Evolutionary conservation across 2,329 filamentous ascomycete species (phyloP).

Genomic region (Pezicula carpinea): DNA sequence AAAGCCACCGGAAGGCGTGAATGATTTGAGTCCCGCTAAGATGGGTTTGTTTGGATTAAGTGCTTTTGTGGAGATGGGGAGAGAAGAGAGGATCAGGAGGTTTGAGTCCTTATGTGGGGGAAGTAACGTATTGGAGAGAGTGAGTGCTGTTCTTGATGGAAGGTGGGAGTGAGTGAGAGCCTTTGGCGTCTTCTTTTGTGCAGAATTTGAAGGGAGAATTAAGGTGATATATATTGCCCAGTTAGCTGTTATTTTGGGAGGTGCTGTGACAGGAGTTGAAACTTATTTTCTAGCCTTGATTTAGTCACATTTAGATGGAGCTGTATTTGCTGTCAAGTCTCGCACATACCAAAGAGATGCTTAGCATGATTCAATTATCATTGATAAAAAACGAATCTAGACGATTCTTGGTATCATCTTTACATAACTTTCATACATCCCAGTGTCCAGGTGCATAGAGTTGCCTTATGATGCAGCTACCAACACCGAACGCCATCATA

Average conservation of each 20-base stretch:
- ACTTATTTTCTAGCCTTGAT: too few species aligned
- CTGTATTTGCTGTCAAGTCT: too few species aligned
- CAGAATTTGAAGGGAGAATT: too few species aligned
- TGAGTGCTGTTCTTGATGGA: slow-evolving; percentile 47
- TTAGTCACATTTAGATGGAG: too few species aligned
- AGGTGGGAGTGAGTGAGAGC: slow-evolving; percentile 17
- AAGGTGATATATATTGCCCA: too few species aligned
- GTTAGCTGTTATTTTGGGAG: too few species aligned
- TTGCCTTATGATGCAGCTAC: neutral
- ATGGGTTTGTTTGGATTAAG: slow-evolving; percentile 39
- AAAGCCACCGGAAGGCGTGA: slow-evolving; percentile 28
- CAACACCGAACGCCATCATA: slow-evolving; percentile 9
- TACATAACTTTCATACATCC: too few species aligned
- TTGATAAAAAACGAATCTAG: too few species aligned
- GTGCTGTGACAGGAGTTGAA: too few species aligned
- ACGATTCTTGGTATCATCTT: neutral
- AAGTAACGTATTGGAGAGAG: slow-evolving; percentile 44
- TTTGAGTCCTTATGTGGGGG: slow-evolving; percentile 54
- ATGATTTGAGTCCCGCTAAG: slow-evolving; percentile 11
- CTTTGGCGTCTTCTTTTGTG: neutral
- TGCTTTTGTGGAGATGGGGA: slow-evolving; percentile 52
- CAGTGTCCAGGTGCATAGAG: neutral
- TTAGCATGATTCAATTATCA: too few species aligned
- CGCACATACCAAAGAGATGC: too few species aligned
- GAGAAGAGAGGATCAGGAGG: slow-evolving; percentile 39